Evolutionary conservation across 768 basidiomycete species (phyloP).

Genomic region (Artomyces pyxidatus): DNA sequence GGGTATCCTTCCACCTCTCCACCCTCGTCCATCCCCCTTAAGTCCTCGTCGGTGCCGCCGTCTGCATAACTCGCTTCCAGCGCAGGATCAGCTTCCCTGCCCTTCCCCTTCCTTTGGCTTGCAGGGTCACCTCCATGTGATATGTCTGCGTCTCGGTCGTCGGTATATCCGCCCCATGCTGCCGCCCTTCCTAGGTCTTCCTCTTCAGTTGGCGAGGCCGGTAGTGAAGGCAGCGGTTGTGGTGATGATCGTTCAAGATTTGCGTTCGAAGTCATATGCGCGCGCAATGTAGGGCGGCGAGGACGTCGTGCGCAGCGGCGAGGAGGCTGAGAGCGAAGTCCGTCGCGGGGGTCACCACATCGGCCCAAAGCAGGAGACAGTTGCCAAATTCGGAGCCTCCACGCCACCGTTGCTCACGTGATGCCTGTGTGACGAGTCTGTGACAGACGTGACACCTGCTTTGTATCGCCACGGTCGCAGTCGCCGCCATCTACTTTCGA

Average conservation of each 20-base stretch:
- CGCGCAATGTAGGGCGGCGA: too few relatives aligned
- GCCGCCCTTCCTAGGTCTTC: constrained; percentile 10
- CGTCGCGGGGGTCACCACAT: too few relatives aligned
- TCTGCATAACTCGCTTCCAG: neutral
- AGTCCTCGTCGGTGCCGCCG: constrained; percentile 3
- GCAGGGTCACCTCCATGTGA: neutral
- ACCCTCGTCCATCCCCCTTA: neutral
- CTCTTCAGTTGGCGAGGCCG: constrained; percentile 6
- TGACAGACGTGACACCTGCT: neutral
- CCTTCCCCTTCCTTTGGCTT: constrained; percentile 12
- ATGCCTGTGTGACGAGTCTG: neutral
- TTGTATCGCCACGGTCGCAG: neutral
- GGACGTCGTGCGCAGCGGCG: neutral
- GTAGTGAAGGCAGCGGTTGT: neutral
- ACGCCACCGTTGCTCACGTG: too few relatives aligned
- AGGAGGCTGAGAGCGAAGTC: neutral
- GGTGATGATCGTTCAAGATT: constrained; percentile 3
- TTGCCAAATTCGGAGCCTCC: too few relatives aligned
- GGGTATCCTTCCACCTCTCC: constrained; percentile 40
- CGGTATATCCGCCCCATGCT: neutral
- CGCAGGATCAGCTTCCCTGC: neutral
- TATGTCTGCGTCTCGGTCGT: neutral
- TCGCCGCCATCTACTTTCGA: neutral
- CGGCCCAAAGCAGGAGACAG: too few relatives aligned
- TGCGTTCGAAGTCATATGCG: constrained; percentile 4